phyloP scores from a whole-genome alignment of 176 grass and related monocot species.

The Carex cristatella region DNA sequence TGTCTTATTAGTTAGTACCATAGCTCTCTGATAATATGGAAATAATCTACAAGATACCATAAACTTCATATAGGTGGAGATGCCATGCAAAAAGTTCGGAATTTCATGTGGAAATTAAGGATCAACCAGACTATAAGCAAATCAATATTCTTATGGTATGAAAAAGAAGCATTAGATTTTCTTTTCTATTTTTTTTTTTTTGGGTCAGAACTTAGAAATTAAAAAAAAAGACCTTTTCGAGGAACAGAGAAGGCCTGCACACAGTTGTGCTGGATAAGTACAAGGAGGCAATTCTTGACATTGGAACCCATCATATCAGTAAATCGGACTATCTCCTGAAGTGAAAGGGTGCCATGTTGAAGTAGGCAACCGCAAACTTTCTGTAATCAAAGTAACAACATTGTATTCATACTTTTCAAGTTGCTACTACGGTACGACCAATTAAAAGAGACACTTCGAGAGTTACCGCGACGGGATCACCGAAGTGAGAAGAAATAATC shows the following conservation, averaged over 20 bases:
- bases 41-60: background rate
- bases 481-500: constrained; percentile 70
- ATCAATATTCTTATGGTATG: background rate
- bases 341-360: constrained; percentile 41
- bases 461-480: constrained; percentile 54
- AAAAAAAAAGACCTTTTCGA: constrained; percentile 17
- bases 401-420: no score
- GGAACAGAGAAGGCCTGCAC: constrained; percentile 59
- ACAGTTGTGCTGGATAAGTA: constrained; percentile 93
- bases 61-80: background rate
- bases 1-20: background rate
- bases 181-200: background rate
- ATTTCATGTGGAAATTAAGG: background rate
- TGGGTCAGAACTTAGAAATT: background rate
- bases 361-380: constrained; percentile 77
- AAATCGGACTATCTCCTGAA: constrained; percentile 52
- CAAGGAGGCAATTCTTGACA: constrained; percentile 78
- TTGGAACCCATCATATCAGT: constrained; percentile 29
- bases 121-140: background rate
- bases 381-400: constrained; percentile 16
- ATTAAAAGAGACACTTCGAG: no score
- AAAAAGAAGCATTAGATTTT: background rate
- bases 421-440: background rate
- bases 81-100: background rate
- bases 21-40: background rate